Conservation (phyloP, 2,329 filamentous ascomycete species). For the Purpureocillium takamizusanense region DNA sequence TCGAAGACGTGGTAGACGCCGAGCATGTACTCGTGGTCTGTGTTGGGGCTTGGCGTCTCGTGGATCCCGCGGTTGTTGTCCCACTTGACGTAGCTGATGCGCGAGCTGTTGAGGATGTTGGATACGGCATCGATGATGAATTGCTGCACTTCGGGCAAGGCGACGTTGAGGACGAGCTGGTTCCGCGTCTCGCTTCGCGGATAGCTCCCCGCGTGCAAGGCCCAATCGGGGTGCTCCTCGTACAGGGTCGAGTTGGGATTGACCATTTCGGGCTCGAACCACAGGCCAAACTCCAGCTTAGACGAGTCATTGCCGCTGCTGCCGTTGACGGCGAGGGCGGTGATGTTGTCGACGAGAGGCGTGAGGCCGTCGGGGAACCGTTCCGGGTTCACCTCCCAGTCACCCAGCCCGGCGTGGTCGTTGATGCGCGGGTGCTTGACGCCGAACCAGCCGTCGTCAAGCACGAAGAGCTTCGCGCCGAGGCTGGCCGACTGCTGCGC, state of each 20-base stretch:
- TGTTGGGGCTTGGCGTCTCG: conserved; percentile 44
- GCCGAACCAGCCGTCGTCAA: conserved; percentile 62
- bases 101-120: conserved; percentile 40
- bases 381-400: conserved; percentile 50
- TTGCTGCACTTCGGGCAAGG: conserved; percentile 51
- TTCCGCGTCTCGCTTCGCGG: conserved; percentile 45
- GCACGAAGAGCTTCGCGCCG: conserved; percentile 54
- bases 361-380: conserved; percentile 50
- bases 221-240: conserved; percentile 55
- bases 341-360: conserved; percentile 41
- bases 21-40: conserved; percentile 51
- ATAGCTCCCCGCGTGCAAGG: conserved; percentile 46
- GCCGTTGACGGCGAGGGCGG: conserved; percentile 23
- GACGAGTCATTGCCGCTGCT: conserved; percentile 31
- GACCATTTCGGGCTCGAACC: conserved; percentile 63
- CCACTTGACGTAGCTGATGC: conserved; percentile 57
- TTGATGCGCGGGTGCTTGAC: conserved; percentile 45
- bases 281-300: conserved; percentile 51
- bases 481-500: conserved; percentile 48
- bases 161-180: conserved; percentile 54
- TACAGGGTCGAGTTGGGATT: conserved; percentile 54
- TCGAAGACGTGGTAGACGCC: conserved; percentile 56
- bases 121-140: conserved; percentile 50
- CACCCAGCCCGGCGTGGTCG: conserved; percentile 50
- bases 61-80: conserved; percentile 59